Percentiles rank a stretch among this genome's conserved stretches.
These are phyloP conservation scores for Stygiomarasmius scandens DNA, from an alignment of 1,284 basidiomycete species.

Conservation along the genomic window DNA sequence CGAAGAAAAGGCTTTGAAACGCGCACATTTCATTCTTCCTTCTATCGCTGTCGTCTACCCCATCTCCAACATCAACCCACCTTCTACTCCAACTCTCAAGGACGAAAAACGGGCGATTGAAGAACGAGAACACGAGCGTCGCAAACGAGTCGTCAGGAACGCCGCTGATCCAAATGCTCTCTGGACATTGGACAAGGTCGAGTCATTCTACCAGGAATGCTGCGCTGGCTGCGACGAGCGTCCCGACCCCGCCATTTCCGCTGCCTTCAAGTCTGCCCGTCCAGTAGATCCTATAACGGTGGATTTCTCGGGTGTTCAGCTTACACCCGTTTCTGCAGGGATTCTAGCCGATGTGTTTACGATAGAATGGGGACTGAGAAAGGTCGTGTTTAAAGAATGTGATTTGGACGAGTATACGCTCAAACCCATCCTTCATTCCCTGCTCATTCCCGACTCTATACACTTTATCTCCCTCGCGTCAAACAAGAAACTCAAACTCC, in stretches of 20 bases:
- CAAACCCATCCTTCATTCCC: constrained; percentile 89
- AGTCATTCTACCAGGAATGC: constrained; percentile 80
- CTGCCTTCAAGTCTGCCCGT: constrained; percentile 73
- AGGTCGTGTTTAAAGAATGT: constrained; percentile 80
- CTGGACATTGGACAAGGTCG: constrained; percentile 83
- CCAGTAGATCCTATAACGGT: constrained; percentile 64
- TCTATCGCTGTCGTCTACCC: constrained; percentile 84
- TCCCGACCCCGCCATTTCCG: constrained; percentile 65
- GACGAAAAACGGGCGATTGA: constrained; percentile 75
- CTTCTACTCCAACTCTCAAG: constrained; percentile 72
- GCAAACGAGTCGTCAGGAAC: constrained; percentile 61
- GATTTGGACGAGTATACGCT: constrained; percentile 79
- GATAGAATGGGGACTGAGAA: constrained; percentile 87
- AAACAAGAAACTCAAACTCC: constrained; percentile 79
- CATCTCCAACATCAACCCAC: constrained; percentile 79
- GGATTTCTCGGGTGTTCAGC: constrained; percentile 77
- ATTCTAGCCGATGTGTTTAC: constrained; percentile 87
- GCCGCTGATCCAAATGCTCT: constrained; percentile 49
- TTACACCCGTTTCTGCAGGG: constrained; percentile 71
- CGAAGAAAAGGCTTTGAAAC: constrained; percentile 54
- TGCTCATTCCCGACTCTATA: constrained; percentile 83
- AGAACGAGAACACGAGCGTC: constrained; percentile 65
- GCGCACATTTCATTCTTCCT: constrained; percentile 85
- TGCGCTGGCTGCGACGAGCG: constrained; percentile 76
- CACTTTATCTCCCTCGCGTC: constrained; percentile 87